Percentiles rank a stretch among this genome's conserved stretches.
Evolutionary conservation across 1,284 basidiomycete genomes (phyloP).

Genomic region (Rhizoctonia solani): DNA sequence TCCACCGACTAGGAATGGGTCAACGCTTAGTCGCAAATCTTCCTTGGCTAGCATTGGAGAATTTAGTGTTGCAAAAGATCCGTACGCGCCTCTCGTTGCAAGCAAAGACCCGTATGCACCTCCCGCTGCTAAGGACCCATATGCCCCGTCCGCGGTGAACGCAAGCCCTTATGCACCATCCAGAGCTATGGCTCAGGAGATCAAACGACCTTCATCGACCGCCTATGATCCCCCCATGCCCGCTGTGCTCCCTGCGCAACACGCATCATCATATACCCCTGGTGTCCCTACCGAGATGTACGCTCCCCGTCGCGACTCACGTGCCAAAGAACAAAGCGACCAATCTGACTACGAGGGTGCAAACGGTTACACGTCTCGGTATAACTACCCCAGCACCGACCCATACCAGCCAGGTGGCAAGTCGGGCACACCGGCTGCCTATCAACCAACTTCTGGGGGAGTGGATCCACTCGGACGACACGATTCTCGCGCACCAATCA

Average conservation of each 20-base stretch:
- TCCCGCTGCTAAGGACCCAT: conserved; percentile 37
- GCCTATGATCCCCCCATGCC: conserved; percentile 47
- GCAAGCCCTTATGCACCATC: conserved; percentile 39
- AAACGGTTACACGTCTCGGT: conserved; percentile 37
- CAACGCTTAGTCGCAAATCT: conserved; percentile 20
- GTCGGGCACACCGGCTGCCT: conserved; percentile 36
- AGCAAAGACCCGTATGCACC: conserved; percentile 35
- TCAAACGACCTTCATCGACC: conserved; percentile 43
- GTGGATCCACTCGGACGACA: conserved; percentile 78
- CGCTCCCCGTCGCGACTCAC: conserved; percentile 37
- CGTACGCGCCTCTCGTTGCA: conserved; percentile 43
- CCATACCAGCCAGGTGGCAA: conserved; percentile 17
- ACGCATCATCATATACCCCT: conserved; percentile 26
- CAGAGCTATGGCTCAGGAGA: conserved; percentile 30
- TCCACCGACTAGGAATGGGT: background rate
- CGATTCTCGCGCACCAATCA: conserved; percentile 71
- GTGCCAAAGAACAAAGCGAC: conserved; percentile 41
- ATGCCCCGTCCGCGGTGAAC: conserved; percentile 38
- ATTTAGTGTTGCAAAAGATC: conserved; percentile 48
- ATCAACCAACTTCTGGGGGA: conserved; percentile 36
- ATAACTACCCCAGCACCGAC: conserved; percentile 36
- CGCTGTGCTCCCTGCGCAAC: conserved; percentile 3
- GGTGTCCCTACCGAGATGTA: conserved; percentile 31
- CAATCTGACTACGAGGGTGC: conserved; percentile 40
- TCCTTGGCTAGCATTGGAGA: conserved; percentile 23